Percentiles rank a stretch among this genome's conserved stretches.
These are phyloP conservation scores for Tarenaya hassleriana DNA, from an alignment of 345 rosid species.

Conservation along the genomic window DNA sequence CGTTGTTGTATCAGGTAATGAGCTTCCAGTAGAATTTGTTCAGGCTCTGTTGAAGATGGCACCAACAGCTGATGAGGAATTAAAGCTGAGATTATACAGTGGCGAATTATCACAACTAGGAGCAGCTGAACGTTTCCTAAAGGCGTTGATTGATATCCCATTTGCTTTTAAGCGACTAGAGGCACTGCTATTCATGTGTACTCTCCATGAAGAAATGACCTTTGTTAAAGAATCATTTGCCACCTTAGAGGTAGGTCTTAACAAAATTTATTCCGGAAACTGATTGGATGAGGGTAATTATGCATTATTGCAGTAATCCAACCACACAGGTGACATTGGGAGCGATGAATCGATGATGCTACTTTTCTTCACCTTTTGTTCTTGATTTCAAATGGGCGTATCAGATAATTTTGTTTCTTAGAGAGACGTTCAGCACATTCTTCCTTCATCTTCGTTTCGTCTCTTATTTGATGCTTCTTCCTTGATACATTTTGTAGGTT, in stretches of 20 bases:
- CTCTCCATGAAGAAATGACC: constrained; percentile 73
- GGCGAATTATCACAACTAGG: constrained; percentile 83
- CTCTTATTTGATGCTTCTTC: not conserved
- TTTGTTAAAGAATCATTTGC: constrained; percentile 61
- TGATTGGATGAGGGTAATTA: not conserved
- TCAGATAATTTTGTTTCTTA: no score
- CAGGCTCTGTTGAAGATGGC: constrained; percentile 88
- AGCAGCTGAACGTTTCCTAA: constrained; percentile 87
- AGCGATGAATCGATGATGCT: no score
- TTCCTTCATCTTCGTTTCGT: constrained; percentile 19
- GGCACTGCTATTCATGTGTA: constrained; percentile 78
- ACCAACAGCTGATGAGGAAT: constrained; percentile 91
- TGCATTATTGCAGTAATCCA: no score
- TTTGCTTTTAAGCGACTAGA: constrained; percentile 83
- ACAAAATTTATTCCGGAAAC: constrained; percentile 11
- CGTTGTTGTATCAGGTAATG: constrained; percentile 55
- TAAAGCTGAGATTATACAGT: constrained; percentile 78
- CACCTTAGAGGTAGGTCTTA: constrained; percentile 60
- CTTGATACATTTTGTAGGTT: constrained; percentile 39
- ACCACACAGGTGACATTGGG: no score
- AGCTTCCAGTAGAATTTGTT: constrained; percentile 82
- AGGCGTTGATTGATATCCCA: constrained; percentile 75
- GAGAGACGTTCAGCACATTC: no score
- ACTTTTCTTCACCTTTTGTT: no score
- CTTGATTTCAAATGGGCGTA: no score